These are phyloP conservation scores for Cystofilobasidium ferigula DNA, from an alignment of 768 basidiomycete species.

Conservation along the genomic window DNA sequence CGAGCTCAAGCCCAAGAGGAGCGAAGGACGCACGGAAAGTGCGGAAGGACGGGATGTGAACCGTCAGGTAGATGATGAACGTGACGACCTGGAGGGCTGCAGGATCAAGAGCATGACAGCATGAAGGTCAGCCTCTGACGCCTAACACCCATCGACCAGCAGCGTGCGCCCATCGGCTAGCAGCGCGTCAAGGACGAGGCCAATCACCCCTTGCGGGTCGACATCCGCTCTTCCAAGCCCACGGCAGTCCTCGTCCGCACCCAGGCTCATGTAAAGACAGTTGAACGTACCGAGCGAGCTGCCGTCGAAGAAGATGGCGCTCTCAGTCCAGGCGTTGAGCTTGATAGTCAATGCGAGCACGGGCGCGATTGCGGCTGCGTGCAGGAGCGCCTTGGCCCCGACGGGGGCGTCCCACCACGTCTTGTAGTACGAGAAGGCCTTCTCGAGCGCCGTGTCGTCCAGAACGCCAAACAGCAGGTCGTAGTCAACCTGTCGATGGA, in stretches of 20 bases:
- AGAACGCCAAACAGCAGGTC: conserved; percentile 61
- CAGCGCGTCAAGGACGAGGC: too few species aligned
- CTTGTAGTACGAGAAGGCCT: conserved; percentile 79
- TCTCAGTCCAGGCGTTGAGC: conserved; percentile 77
- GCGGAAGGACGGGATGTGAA: conserved; percentile 64
- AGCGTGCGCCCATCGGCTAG: too few species aligned
- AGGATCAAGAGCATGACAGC: neutral
- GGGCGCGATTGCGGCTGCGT: conserved; percentile 70
- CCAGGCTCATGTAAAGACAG: conserved; percentile 6
- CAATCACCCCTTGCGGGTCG: too few species aligned
- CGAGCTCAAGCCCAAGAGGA: neutral
- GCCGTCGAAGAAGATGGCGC: conserved; percentile 90
- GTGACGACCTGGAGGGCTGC: conserved; percentile 64
- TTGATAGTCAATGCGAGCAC: conserved; percentile 65
- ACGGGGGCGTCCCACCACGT: conserved; percentile 88
- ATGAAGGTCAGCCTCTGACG: too few species aligned
- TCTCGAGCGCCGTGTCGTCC: conserved; percentile 54
- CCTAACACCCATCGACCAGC: too few species aligned
- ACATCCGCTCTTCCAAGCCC: neutral
- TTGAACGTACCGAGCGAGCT: conserved; percentile 59
- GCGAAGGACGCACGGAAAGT: conserved; percentile 55
- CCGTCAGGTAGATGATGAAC: conserved; percentile 68
- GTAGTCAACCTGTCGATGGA: conserved; percentile 55
- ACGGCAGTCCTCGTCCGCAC: neutral
- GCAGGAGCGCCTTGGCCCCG: conserved; percentile 86